Base-by-base conservation (phyloP, 1,139 yeast genomes). In the Kodamaea fungicola region DNA sequence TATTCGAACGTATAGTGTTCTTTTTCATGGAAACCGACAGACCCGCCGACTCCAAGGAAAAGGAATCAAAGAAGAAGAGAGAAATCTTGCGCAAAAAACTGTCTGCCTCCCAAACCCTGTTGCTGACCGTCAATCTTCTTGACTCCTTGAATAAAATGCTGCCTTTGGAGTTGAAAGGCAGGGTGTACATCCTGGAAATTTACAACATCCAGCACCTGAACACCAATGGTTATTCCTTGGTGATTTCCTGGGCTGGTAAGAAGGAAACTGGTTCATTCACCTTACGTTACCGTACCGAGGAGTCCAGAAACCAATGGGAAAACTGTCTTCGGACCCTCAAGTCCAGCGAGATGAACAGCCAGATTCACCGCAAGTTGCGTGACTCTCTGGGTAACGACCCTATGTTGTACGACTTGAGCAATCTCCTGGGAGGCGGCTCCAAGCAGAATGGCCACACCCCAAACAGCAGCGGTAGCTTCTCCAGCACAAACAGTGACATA, bases 1-100 rank as follows among this genome's bases (percentile, higher is more conserved):
- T 92, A 28, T 92, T 92, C 59, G 97, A 92, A 57, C 80, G 78
- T 50, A 88, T 90, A 40, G 81, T 92, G 12, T 79, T 90, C 45
- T 83, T 94, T 56, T 88, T 89, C 59, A 76, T 76, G 35, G 80
- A 76, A 52, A 60, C 61, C 21, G 59, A 54, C 19, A 52, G 61
- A 43, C 33, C 39, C 5, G 32, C 30, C 7, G 49, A 55, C 43
- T 27, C 39, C 26, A 50, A 52, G 34, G 58, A 54, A 19, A 61
- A 58, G 39, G 61, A 51, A 22, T 54, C 54, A 12, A 64, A 61
- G 47, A 64, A 62, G 42, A 59, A 55, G 46, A 49, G 70, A 30
- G 70, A 64, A 37, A 38, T 65, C n/a, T 51, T 68, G 34, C 57
- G 78, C 39, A 74, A 74, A 50, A 74, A 74, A 51, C 63, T 73